These are phyloP conservation scores for Leptomonas pyrrhocoris DNA, from an alignment of 208 protist genomes.

Conservation along the genomic window DNA sequence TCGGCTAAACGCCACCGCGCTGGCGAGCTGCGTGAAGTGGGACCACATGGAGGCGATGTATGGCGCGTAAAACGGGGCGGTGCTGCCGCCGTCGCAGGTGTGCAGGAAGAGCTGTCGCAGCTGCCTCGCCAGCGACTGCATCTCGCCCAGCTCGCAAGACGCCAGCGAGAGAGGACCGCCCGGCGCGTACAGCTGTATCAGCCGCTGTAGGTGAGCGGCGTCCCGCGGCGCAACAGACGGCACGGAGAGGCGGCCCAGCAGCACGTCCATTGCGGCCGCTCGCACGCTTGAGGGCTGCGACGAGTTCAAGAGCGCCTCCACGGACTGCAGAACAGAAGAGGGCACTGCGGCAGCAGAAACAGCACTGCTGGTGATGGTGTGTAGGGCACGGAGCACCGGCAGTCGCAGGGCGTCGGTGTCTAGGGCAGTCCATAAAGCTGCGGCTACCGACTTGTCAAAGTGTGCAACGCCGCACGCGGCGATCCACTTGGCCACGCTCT, in stretches of 20 bases:
- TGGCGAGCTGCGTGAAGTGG: slow-evolving; percentile 23
- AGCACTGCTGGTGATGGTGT: slow-evolving; percentile 23
- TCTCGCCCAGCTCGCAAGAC: slow-evolving; percentile 28
- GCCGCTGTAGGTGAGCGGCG: slow-evolving; percentile 7
- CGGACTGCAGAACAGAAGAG: slow-evolving; percentile 25
- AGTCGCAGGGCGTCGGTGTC: slow-evolving; percentile 14
- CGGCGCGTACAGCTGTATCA: slow-evolving; percentile 23
- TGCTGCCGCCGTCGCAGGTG: not conserved
- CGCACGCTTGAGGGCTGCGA: slow-evolving; percentile 21
- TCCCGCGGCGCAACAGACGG: not conserved
- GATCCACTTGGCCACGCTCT: slow-evolving; percentile 28
- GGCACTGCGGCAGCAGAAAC: slow-evolving; percentile 20
- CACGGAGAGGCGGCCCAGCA: slow-evolving; percentile 18
- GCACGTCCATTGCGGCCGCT: slow-evolving; percentile 24
- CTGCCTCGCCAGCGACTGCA: slow-evolving; percentile 17
- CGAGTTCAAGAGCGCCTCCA: slow-evolving; percentile 25
- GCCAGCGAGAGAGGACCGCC: slow-evolving; percentile 26
- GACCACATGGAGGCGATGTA: slow-evolving; percentile 20
- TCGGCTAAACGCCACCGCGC: slow-evolving; percentile 29
- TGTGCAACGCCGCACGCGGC: slow-evolving; percentile 15
- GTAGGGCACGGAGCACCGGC: slow-evolving; percentile 20
- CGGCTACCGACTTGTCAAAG: slow-evolving; percentile 2
- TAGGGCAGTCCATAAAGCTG: slow-evolving; percentile 20
- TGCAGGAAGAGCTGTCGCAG: slow-evolving; percentile 18
- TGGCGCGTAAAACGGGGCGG: slow-evolving; percentile 7